These are phyloP conservation scores for Metschnikowia picachoensis DNA, from an alignment of 805 yeast species.

Conservation along the genomic window DNA sequence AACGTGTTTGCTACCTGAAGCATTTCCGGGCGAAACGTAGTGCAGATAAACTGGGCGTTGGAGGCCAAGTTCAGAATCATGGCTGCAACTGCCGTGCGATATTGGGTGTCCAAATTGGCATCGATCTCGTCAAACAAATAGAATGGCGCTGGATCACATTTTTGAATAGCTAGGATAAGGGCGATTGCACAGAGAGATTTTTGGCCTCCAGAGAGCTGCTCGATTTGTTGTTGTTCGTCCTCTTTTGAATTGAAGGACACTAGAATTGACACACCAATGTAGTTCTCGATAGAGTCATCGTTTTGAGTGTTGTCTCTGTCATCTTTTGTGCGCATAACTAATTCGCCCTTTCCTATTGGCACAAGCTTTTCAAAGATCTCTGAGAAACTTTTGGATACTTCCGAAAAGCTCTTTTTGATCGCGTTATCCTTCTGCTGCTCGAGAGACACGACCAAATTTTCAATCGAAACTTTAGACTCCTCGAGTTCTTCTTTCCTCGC, in stretches of 20 bases:
- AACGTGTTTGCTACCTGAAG: slow-evolving; percentile 79
- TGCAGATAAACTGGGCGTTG: slow-evolving; percentile 88
- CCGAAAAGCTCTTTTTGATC: slow-evolving; percentile 69
- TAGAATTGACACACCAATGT: slow-evolving; percentile 76
- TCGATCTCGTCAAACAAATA: slow-evolving; percentile 95
- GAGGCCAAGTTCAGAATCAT: slow-evolving; percentile 62
- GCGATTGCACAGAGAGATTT: slow-evolving; percentile 96
- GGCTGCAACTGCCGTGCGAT: slow-evolving; percentile 80
- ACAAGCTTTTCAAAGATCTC: slow-evolving; percentile 77
- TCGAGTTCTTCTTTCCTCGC: slow-evolving; percentile 66
- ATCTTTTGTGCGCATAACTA: slow-evolving; percentile 55
- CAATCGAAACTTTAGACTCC: slow-evolving; percentile 67
- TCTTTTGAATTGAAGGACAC: slow-evolving; percentile 86
- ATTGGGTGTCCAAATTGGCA: slow-evolving; percentile 91
- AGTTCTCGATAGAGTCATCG: slow-evolving; percentile 45
- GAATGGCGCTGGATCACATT: slow-evolving; percentile 95
- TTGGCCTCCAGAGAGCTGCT: slow-evolving; percentile 95
- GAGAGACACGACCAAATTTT: slow-evolving; percentile 61
- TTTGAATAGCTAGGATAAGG: slow-evolving; percentile 87
- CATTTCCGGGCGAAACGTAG: slow-evolving; percentile 94
- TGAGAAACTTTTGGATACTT: slow-evolving; percentile 69
- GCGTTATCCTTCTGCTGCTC: slow-evolving; percentile 81
- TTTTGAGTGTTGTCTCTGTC: slow-evolving; percentile 17
- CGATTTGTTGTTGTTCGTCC: slow-evolving; percentile 83
- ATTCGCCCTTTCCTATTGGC: slow-evolving; percentile 74